phyloP scores from a whole-genome alignment of 2,329 filamentous ascomycete species.

The Balansia obtecta region DNA sequence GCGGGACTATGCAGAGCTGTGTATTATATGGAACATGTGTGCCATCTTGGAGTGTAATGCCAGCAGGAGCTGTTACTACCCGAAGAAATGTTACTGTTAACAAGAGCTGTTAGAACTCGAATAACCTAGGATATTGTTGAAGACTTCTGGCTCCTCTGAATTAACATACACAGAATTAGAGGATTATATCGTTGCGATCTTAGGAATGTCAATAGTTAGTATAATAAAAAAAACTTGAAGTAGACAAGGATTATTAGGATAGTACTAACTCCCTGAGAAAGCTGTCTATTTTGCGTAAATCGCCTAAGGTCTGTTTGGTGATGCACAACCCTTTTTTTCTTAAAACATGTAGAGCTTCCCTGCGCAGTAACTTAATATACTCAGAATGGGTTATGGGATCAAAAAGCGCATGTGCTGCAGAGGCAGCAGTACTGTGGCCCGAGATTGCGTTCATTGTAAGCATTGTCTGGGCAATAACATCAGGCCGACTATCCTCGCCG shows the following conservation, averaged over 20 bases:
- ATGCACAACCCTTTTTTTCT: background rate
- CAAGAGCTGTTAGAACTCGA: background rate
- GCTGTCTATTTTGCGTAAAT: slow-evolving; percentile 8
- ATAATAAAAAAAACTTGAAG: background rate
- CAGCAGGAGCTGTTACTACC: slow-evolving; percentile 5
- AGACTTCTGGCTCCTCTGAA: background rate
- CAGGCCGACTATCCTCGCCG: background rate
- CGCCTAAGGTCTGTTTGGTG: slow-evolving; percentile 3
- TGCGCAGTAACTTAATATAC: slow-evolving; percentile 1
- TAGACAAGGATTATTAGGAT: background rate
- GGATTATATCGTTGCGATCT: slow-evolving; percentile 8
- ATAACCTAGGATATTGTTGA: background rate
- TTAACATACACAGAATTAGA: slow-evolving; percentile 6
- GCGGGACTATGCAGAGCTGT: slow-evolving; percentile 5
- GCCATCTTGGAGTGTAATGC: slow-evolving; percentile 8
- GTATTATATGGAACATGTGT: slow-evolving; percentile 5
- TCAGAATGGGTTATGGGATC: slow-evolving; percentile 4
- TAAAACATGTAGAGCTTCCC: slow-evolving; percentile 3
- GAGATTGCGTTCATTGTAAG: slow-evolving; percentile 4
- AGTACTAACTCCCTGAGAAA: slow-evolving; percentile 7
- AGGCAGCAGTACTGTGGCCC: slow-evolving; percentile 8
- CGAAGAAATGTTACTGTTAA: slow-evolving; percentile 7
- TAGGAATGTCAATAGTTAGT: background rate
- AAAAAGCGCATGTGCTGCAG: slow-evolving; percentile 5
- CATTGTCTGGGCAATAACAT: slow-evolving; percentile 3